Base-by-base conservation (phyloP, 1,139 yeast species). In the Pichia sp. region DNA sequence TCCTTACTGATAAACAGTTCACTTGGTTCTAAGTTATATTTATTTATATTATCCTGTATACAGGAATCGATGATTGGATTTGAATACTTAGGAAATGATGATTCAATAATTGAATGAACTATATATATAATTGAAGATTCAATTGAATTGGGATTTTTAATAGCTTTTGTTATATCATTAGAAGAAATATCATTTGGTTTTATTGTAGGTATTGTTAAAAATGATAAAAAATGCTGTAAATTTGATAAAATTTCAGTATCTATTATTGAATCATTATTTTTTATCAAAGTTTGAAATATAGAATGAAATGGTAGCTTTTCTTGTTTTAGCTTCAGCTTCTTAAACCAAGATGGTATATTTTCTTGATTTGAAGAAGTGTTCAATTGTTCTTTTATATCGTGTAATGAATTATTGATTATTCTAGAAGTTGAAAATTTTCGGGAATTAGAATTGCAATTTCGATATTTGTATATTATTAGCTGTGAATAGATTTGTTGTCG, bases 101-200 rank as follows among this genome's bases (percentile, higher is more conserved):
- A 80, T 59, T 83, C 83, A n/a, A 80, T 51, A 22, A 88, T 67
- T 0, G 96, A 85, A 22, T 59, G 62, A 5, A 64, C 19, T 9
- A 62, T 50, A 28, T 62, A 44, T 22, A 58, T 55, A 28, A 64
- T 42, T 10, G 60, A 61, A 25, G 64, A 55, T 49, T 64, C 67
- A 6, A 58, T 52, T 38, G 62, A 63, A 22, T 45, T 44, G 8
- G 53, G 45, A 18, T 46, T 48, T 19, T 42, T 28, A 13, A 47
- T 22, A 25, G 47, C 29, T 36, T 41, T 47, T 6, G 36, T 29
- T 2, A 41, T 29, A 19, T 19, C 16, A 7, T 36, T 19, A 36
- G 22, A 2, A 18, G 25, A 19, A 18, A 5, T 36, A 11, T 36
- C 25, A 18, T 18, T 36, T 36, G 6, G 25, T 11, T 36, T 36